Base-by-base conservation (phyloP, 2,329 filamentous ascomycete species). In the Myriosclerotinia scirpicola region DNA sequence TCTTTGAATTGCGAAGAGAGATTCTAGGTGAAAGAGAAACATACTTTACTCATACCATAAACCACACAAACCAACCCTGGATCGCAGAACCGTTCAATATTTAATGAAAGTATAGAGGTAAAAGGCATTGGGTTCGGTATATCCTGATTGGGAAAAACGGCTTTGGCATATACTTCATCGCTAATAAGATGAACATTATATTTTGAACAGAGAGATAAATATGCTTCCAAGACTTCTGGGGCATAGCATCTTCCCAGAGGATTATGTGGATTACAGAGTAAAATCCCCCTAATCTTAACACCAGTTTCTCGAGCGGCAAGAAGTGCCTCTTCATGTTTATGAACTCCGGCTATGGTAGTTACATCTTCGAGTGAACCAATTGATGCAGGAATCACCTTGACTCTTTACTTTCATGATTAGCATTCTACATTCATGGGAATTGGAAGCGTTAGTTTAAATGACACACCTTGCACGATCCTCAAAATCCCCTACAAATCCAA, bases 161-260 rank as follows among this genome's bases (percentile, higher is more conserved):
- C 80, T 17, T 80, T 71, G 1, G 81, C 82, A 69, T 83, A 84
- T 50, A 84, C 80, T 69, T 84, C 82, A 69, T 83, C 82, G 64
- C 77, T 67, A 11, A 83, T 78, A 36, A 83, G 70, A 67, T 83
- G 81, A 22, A 83, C 75, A 8, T 75, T 71, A 67, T 82, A 73
- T 63, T 77, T 77, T 59, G 78, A 72, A 68, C 81, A 83, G 36
- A 83, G 73, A 4, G 66, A 68, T 71, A 81, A 75, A 50, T 69
- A 72, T 54, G 69, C 74, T 55, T 72, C 70, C n/a, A 76, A 67
- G 9, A 72, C 69, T 40, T 72, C 64, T 9, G 55, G 64, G 4
- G 71, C 26, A 68, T 69, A 71, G 30, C 70, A 71, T 56, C 56
- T 59, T 46, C 67, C 71, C 12, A 70, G 64, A 8, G 76, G 76